Evolutionary conservation across 1,284 basidiomycete species (phyloP).

Genomic region (Golubevia sp.): DNA sequence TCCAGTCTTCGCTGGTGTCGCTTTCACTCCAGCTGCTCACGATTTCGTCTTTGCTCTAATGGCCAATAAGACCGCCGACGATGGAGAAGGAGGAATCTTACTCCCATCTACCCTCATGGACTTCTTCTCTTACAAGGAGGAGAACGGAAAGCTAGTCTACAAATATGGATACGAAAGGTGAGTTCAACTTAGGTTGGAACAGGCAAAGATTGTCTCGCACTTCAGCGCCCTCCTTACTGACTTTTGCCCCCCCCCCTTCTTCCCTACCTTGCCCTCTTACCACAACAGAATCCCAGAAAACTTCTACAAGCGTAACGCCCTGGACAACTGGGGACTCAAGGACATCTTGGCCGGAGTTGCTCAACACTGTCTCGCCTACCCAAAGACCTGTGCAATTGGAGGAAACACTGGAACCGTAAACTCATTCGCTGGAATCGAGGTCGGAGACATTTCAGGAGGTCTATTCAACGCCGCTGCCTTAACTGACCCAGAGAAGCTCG

Average conservation of each 20-base stretch:
- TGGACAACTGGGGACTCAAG: conserved; percentile 7
- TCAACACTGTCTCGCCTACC: conserved; percentile 8
- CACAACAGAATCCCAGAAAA: conserved; percentile 9
- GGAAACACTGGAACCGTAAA: conserved; percentile 4
- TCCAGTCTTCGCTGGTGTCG: conserved; percentile 6
- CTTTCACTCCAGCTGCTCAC: conserved; percentile 11
- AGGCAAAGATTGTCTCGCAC: too few relatives aligned
- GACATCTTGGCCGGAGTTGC: conserved; percentile 7
- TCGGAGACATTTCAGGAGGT: conserved; percentile 9
- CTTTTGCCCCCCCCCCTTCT: too few relatives aligned
- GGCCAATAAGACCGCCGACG: conserved; percentile 4
- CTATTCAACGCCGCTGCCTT: conserved; percentile 1
- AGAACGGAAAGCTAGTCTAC: conserved; percentile 5
- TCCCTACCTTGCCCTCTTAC: too few relatives aligned
- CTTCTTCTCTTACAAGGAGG: conserved; percentile 9
- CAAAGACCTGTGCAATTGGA: conserved; percentile 4
- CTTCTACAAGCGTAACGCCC: conserved; percentile 6
- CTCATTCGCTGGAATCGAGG: too few relatives aligned
- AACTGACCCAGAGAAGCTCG: background rate
- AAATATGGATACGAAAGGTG: conserved; percentile 10
- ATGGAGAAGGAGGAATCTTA: conserved; percentile 1
- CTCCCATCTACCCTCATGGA: conserved; percentile 4
- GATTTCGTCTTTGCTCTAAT: conserved; percentile 10
- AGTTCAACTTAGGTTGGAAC: too few relatives aligned
- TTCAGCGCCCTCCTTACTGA: too few relatives aligned